Evolutionary conservation across 345 rosid genomes (phyloP).

Genomic region (Trapa bicornis): DNA sequence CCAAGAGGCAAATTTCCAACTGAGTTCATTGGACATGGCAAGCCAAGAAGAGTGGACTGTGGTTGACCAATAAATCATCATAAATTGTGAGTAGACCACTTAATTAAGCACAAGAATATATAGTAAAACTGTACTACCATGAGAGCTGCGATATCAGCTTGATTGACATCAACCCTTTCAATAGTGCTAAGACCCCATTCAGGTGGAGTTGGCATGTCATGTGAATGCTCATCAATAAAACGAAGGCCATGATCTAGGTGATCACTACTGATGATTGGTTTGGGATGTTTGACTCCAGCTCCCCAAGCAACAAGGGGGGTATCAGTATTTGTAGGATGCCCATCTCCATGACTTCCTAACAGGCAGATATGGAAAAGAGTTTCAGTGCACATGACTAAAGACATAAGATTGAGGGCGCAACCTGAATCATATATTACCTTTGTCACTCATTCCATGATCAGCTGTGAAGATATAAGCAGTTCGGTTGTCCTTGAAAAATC

Average conservation of each 20-base stretch:
- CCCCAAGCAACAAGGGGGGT: conserved; percentile 98
- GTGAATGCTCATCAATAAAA: conserved; percentile 77
- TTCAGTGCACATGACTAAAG: background rate
- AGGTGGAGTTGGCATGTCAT: conserved; percentile 69
- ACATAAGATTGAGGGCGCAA: background rate
- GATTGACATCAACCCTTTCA: conserved; percentile 95
- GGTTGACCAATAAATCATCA: background rate
- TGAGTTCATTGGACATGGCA: conserved; percentile 85
- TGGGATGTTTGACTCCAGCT: conserved; percentile 75
- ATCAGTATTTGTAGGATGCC: conserved; percentile 86
- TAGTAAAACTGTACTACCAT: conserved; percentile 38
- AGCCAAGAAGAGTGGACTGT: conserved; percentile 84
- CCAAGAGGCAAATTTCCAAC: conserved; percentile 91
- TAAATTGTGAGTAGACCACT: background rate
- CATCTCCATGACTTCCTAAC: conserved; percentile 93
- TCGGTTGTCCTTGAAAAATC: conserved; percentile 72
- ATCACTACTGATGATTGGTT: conserved; percentile 22
- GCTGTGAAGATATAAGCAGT: conserved; percentile 87
- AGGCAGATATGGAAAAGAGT: conserved; percentile 2
- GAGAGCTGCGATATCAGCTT: conserved; percentile 91
- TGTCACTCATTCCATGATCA: conserved; percentile 98
- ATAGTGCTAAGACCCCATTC: conserved; percentile 69
- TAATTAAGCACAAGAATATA: conserved; percentile 1
- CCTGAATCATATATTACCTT: conserved; percentile 37
- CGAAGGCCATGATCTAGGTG: conserved; percentile 48